A percentile compares a stretch with the other conserved stretches of the same genome.
Evolutionary conservation across 75 land plant species (phyloP).

Genomic region (Pinus tabuliformis): DNA sequence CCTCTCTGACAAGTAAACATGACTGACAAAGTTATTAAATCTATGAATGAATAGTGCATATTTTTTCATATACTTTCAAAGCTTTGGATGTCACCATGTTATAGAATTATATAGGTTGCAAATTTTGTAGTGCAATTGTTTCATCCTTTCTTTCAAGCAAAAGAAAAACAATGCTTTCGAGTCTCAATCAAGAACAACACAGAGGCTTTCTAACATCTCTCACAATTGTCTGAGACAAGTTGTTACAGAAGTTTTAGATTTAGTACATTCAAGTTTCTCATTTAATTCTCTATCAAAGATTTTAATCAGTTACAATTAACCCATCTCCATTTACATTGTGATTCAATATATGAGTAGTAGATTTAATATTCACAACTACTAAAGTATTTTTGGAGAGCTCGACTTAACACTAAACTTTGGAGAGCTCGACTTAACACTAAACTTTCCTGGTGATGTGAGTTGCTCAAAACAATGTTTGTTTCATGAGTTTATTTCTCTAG

Average conservation of each 20-base stretch:
- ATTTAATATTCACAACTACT: no score
- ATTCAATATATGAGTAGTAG: no score
- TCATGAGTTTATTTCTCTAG: conserved; percentile 7
- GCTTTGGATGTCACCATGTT: not conserved
- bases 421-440: no score
- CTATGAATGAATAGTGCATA: not conserved
- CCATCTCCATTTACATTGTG: no score
- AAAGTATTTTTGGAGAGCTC: no score
- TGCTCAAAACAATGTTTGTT: conserved; percentile 2
- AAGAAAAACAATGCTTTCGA: not conserved
- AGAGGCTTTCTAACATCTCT: not conserved
- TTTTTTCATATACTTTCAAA: not conserved
- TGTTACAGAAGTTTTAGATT: no score
- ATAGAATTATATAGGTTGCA: not conserved
- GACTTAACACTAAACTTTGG: no score
- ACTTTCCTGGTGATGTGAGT: conserved; percentile 31
- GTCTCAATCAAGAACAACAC: not conserved
- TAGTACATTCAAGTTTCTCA: no score
- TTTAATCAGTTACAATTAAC: no score
- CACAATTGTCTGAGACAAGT: no score
- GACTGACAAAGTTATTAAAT: conserved; percentile 1
- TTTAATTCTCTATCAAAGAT: no score
- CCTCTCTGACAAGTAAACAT: conserved; percentile 13
- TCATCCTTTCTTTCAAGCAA: not conserved
- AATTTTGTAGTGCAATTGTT: not conserved